Percentiles rank a stretch among this genome's conserved stretches.
Conservation (phyloP, 2,329 filamentous ascomycete species). For the Atkinsonella hypoxylon region DNA sequence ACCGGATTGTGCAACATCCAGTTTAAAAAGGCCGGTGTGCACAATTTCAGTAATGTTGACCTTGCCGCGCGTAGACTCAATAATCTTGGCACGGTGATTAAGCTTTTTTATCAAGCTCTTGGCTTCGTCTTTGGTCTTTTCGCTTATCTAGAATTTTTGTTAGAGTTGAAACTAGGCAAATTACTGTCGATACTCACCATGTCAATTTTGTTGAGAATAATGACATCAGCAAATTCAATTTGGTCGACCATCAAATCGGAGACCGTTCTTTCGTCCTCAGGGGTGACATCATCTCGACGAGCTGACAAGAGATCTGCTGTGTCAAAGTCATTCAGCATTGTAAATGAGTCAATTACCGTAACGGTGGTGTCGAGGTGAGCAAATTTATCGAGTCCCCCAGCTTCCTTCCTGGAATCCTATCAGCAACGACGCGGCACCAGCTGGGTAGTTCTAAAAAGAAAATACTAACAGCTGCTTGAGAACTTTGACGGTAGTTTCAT, state of each 20-base stretch:
- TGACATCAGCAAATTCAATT: constrained; percentile 65
- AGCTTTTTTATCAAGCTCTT: constrained; percentile 43
- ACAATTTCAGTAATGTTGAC: constrained; percentile 52
- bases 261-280: constrained; percentile 61
- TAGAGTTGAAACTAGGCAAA: neutral
- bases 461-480: constrained; percentile 23
- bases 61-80: constrained; percentile 46
- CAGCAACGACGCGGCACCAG: neutral
- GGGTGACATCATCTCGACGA: constrained; percentile 46
- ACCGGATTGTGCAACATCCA: constrained; percentile 50
- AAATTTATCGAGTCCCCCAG: constrained; percentile 54
- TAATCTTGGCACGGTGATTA: constrained; percentile 53
- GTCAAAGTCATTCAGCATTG: constrained; percentile 60
- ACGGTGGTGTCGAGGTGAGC: constrained; percentile 59
- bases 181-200: constrained; percentile 29
- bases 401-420: constrained; percentile 26
- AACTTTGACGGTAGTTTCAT: constrained; percentile 22
- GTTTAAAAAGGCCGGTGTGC: constrained; percentile 52
- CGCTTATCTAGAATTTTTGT: constrained; percentile 19
- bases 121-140: constrained; percentile 33
- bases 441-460: neutral
- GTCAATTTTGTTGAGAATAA: constrained; percentile 60
- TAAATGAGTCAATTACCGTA: constrained; percentile 63
- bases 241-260: constrained; percentile 68
- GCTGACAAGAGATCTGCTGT: constrained; percentile 56